Percentiles rank a stretch among this genome's conserved stretches.
Conservation (phyloP, 169 alveolate species). For the Eimeria acervulina region DNA sequence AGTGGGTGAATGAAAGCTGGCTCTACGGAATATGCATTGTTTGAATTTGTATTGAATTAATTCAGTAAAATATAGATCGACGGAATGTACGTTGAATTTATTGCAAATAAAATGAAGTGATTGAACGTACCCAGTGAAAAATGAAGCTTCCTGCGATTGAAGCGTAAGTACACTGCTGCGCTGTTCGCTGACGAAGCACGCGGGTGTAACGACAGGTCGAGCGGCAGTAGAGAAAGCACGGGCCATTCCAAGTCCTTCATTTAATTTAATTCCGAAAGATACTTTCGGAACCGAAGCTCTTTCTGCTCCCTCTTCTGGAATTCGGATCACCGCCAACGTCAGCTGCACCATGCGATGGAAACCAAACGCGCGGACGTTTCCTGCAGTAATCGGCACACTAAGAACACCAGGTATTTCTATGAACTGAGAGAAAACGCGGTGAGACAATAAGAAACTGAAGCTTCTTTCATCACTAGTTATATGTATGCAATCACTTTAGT, state of each 20-base stretch:
- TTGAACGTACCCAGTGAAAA: background rate
- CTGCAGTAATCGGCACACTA: background rate
- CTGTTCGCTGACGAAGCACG: background rate
- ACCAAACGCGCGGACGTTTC: slow-evolving; percentile 10
- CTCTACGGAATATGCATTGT: background rate
- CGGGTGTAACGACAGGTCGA: background rate
- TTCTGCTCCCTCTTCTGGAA: slow-evolving; percentile 12
- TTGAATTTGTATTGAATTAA: background rate
- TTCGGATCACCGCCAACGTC: background rate
- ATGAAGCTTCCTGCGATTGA: background rate
- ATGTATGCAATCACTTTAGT: too few species aligned
- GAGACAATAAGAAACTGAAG: too few species aligned
- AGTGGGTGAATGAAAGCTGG: background rate
- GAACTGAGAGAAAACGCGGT: too few species aligned
- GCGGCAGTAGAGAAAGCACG: slow-evolving; percentile 12
- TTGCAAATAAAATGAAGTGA: background rate
- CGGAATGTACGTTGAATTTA: background rate
- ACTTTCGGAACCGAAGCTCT: background rate
- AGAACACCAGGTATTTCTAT: too few species aligned
- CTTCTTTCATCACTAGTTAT: too few species aligned
- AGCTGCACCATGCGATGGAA: slow-evolving; percentile 29
- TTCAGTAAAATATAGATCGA: background rate
- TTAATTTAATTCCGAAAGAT: background rate
- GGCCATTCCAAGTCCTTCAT: background rate
- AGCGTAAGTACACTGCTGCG: background rate